A percentile compares a stretch with the other conserved stretches of the same genome.
Evolutionary conservation across 495 filamentous ascomycete species (phyloP).

Genomic region (Choiromyces venosus): DNA sequence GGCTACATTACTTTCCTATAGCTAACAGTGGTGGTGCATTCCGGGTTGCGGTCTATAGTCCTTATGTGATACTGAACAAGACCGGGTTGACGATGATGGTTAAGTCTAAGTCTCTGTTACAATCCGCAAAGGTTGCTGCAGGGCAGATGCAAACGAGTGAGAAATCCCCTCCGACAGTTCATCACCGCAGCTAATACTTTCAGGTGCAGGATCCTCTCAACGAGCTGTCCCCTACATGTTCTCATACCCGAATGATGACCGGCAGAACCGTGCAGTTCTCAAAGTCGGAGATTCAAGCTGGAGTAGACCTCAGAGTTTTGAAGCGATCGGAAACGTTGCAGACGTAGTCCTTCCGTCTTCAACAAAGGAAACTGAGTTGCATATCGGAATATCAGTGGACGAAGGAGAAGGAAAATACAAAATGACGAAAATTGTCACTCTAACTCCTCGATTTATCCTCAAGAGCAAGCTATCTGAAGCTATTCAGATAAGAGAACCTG

Average conservation of each 20-base stretch:
- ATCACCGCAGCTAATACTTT: conserved; percentile 8
- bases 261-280: conserved; percentile 77
- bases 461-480: conserved; percentile 89
- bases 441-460: conserved; percentile 88
- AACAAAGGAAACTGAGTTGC: conserved; percentile 65
- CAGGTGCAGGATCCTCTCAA: conserved; percentile 44
- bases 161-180: not conserved
- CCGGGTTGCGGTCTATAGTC: conserved; percentile 86
- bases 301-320: conserved; percentile 97
- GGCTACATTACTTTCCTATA: conserved; percentile 87
- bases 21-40: conserved; percentile 93
- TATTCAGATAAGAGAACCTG: conserved; percentile 80
- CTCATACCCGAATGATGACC: conserved; percentile 78
- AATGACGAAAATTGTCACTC: conserved; percentile 84
- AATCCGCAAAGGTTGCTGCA: conserved; percentile 71
- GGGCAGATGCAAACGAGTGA: conserved; percentile 53
- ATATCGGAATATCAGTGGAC: conserved; percentile 78
- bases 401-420: conserved; percentile 97
- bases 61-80: conserved; percentile 91
- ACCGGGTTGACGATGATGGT: conserved; percentile 86
- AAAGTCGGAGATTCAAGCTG: conserved; percentile 83
- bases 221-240: conserved; percentile 91
- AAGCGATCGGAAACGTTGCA: conserved; percentile 89
- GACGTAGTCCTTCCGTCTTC: conserved; percentile 74
- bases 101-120: conserved; percentile 79